These are phyloP conservation scores for Lentinula detonsa DNA, from an alignment of 768 basidiomycete genomes.

Conservation along the genomic window DNA sequence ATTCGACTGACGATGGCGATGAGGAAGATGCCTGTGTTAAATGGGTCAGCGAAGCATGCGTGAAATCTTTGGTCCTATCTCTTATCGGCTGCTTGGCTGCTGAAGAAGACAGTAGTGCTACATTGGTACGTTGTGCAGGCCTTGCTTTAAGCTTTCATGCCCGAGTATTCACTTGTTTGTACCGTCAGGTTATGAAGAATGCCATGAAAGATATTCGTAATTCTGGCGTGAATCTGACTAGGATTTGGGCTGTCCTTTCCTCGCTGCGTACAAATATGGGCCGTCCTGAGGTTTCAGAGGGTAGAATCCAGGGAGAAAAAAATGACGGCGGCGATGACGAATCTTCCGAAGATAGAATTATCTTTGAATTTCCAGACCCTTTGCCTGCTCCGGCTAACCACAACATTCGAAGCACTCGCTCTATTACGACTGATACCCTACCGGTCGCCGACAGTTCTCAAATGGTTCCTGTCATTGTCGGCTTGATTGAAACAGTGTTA, in stretches of 20 bases:
- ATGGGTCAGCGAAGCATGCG: conserved; percentile 65
- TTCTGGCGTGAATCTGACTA: conserved; percentile 50
- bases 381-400: conserved; percentile 44
- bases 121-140: conserved; percentile 22
- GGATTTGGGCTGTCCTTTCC: conserved; percentile 55
- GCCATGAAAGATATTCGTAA: conserved; percentile 48
- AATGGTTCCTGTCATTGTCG: conserved; percentile 58
- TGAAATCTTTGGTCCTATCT: conserved; percentile 57
- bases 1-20: conserved; percentile 25
- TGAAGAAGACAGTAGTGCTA: conserved; percentile 31
- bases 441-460: conserved; percentile 45
- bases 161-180: background rate
- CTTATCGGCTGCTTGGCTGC: conserved; percentile 50
- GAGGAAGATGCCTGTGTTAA: conserved; percentile 31
- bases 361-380: conserved; percentile 46
- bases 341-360: conserved; percentile 16
- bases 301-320: background rate
- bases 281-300: conserved; percentile 6
- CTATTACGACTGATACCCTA: conserved; percentile 21
- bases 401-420: conserved; percentile 43
- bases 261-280: conserved; percentile 32
- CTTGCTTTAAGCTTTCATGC: background rate
- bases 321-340: background rate
- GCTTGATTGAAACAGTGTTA: conserved; percentile 49
- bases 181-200: conserved; percentile 31